These are phyloP conservation scores for Chalciporus sp. DNA, from an alignment of 1,284 basidiomycete genomes.

Conservation along the genomic window DNA sequence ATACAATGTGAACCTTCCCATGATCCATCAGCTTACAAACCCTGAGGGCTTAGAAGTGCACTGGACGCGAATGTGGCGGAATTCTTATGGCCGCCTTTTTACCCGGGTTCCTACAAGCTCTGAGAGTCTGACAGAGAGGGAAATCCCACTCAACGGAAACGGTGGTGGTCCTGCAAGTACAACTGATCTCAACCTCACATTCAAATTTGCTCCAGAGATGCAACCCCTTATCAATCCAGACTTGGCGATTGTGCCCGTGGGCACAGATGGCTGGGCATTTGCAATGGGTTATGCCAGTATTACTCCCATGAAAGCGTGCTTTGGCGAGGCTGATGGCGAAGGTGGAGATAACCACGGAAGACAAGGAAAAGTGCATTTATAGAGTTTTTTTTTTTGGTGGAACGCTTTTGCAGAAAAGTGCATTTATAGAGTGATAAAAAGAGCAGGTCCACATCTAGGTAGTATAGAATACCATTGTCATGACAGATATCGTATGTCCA, in stretches of 20 bases:
- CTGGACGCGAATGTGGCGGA: conserved; percentile 80
- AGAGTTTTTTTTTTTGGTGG: too few relatives aligned
- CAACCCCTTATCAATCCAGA: conserved; percentile 66
- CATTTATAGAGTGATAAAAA: conserved; percentile 41
- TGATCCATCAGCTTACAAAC: conserved; percentile 61
- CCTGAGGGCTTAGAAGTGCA: conserved; percentile 60
- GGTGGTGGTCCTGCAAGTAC: conserved; percentile 34
- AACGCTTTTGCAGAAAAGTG: too few relatives aligned
- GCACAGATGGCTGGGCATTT: conserved; percentile 83
- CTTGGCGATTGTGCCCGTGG: conserved; percentile 60
- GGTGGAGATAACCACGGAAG: conserved; percentile 16
- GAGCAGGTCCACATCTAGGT: not conserved
- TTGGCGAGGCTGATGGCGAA: conserved; percentile 56
- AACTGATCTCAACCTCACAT: conserved; percentile 53
- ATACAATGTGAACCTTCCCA: conserved; percentile 82
- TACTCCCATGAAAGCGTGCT: conserved; percentile 72
- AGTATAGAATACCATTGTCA: conserved; percentile 13
- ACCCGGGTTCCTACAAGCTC: conserved; percentile 42
- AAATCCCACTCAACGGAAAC: conserved; percentile 31
- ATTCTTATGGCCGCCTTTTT: conserved; percentile 76
- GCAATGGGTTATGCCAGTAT: conserved; percentile 68
- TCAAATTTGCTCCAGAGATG: conserved; percentile 85
- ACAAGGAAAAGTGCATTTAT: conserved; percentile 59
- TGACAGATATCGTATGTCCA: conserved; percentile 9
- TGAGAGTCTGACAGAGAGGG: conserved; percentile 15